A percentile compares a stretch with the other conserved stretches of the same genome.
Conservation (phyloP, 2,329 filamentous ascomycete species). For the Sporothrix inflata region DNA sequence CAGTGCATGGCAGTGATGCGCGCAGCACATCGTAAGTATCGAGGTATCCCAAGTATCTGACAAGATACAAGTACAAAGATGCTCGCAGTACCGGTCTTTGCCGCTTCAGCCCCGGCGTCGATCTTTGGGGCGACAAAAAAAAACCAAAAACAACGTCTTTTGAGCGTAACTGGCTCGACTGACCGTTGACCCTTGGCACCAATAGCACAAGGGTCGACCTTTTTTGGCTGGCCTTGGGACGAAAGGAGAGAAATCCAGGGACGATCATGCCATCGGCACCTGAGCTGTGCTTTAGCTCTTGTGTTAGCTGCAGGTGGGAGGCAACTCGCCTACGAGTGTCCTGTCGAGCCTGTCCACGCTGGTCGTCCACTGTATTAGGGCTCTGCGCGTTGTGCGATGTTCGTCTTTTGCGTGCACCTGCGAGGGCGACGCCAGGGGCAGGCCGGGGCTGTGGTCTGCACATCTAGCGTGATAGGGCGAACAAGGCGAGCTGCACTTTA, state of each 20-base stretch:
- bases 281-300: not conserved
- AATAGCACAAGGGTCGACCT: not conserved
- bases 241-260: not conserved
- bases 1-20: conserved; percentile 2
- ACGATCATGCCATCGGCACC: conserved; percentile 1
- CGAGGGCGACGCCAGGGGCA: not conserved
- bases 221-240: not conserved
- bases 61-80: not conserved
- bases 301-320: not conserved
- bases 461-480: not conserved
- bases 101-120: not conserved
- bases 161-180: not conserved
- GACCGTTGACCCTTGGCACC: not conserved
- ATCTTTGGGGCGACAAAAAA: not conserved
- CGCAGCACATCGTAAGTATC: not conserved
- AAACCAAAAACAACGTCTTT: not conserved
- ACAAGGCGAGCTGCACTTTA: not conserved
- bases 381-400: not conserved
- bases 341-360: no score
- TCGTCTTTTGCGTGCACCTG: not conserved
- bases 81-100: not conserved
- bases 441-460: not conserved
- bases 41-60: not conserved
- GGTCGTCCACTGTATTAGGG: no score
- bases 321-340: no score